Percentiles rank a stretch among this genome's conserved stretches.
phyloP scores from a whole-genome alignment of 2,329 filamentous ascomycete species.

The Byssochlamys sp. region DNA sequence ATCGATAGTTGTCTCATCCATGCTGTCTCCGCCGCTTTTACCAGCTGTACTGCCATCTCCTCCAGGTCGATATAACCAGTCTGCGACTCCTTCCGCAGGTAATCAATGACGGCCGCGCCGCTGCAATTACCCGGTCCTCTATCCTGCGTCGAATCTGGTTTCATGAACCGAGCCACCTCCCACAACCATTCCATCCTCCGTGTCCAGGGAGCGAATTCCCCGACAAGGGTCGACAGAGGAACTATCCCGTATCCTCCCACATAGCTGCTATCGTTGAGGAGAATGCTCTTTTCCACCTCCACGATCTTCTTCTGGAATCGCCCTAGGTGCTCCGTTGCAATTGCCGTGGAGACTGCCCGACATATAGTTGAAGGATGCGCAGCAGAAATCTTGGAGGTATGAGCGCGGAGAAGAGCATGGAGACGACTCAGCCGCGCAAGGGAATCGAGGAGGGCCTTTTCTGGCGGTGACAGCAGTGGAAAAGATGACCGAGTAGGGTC shows the following conservation, averaged over 20 bases:
- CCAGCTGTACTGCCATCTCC: slow-evolving; percentile 60
- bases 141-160: slow-evolving; percentile 31
- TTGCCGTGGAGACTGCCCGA: slow-evolving; percentile 71
- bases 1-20: slow-evolving; percentile 86
- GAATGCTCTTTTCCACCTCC: slow-evolving; percentile 68
- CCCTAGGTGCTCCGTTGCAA: slow-evolving; percentile 64
- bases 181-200: slow-evolving; percentile 78
- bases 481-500: slow-evolving; percentile 42
- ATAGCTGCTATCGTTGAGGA: slow-evolving; percentile 64
- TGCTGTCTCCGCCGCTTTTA: slow-evolving; percentile 70
- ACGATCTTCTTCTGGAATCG: slow-evolving; percentile 76
- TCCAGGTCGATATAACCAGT: slow-evolving; percentile 86
- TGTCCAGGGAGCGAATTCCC: slow-evolving; percentile 79
- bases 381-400: slow-evolving; percentile 57
- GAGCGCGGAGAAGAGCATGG: slow-evolving; percentile 61
- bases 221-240: slow-evolving; percentile 72
- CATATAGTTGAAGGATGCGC: slow-evolving; percentile 73
- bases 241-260: slow-evolving; percentile 92
- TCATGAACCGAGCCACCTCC: slow-evolving; percentile 61
- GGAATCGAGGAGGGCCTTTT: slow-evolving; percentile 68
- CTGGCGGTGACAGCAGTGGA: slow-evolving; percentile 59
- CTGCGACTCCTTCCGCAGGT: slow-evolving; percentile 63
- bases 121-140: slow-evolving; percentile 39
- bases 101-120: slow-evolving; percentile 67
- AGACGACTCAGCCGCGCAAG: slow-evolving; percentile 68